Base-by-base conservation (phyloP, 2,329 filamentous ascomycete species). In the Pseudogymnoascus verrucosus region DNA sequence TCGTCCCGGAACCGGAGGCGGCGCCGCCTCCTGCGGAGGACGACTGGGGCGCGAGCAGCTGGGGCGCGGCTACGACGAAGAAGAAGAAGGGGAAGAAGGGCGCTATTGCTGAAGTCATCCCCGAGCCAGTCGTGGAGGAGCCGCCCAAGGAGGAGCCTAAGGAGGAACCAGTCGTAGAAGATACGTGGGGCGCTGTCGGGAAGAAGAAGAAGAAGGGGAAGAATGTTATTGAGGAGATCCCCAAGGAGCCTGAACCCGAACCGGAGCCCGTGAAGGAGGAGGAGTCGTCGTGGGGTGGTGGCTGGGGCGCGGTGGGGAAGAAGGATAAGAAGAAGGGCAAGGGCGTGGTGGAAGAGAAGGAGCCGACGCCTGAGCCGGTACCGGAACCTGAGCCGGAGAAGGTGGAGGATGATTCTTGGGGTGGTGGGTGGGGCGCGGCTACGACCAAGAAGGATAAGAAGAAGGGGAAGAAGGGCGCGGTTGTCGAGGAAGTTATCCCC, bases 181-280 rank as follows among this genome's bases (percentile, higher is more conserved):
- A 78, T 1, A 4, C 21, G 21, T 23, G 21, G 21, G 21, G 21
- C 21, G 21, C 21, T 3, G 21, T 23, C 21, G 21, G 21, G 3
- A 23, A 23, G 21, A 23, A 85, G 72, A 84, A 84, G 72, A 84
- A 82, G 74, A 82, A 84, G 73, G 70, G 74, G 47, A 63, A 66
- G 8, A 65, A 59, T 60, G 62, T 62, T 3, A 62, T 70, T 14
- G 68, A 72, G 16, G 69, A 72, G 40, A 57, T 61, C n/a, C 64
- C 63, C 10, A 71, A 70, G 44, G 69, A 68, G 23, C 71, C 73
- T 4, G 73, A 74, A 28, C 69, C 72, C 44, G 69, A 68, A 40
- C 68, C 71, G 8, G 72, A 71, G 65, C 66, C 34, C 34, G 71
- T 71, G 34, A 72, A 74, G 5, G 60, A 65, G 19, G 68, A 69